Percentiles rank a stretch among this genome's conserved stretches.
Conservation (phyloP, 305 asterid genomes). For the Fraxinus platypoda region DNA sequence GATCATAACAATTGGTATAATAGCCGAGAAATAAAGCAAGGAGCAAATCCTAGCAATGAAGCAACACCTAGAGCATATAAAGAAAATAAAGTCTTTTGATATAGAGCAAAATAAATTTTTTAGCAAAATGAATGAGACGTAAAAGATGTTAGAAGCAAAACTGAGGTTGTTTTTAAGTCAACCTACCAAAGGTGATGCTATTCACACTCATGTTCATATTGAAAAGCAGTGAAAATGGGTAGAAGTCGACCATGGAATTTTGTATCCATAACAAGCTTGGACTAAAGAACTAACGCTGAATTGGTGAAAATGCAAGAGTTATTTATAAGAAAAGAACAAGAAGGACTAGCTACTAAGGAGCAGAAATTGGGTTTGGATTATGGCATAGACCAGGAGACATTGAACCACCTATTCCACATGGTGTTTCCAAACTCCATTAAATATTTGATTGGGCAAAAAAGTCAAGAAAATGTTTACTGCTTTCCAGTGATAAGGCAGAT, state of each 20-base stretch:
- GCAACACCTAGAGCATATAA: neutral
- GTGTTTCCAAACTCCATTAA: conserved; percentile 92
- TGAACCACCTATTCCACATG: conserved; percentile 89
- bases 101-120: neutral
- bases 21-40: neutral
- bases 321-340: conserved; percentile 77
- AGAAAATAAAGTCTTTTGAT: neutral
- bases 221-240: conserved; percentile 67
- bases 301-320: conserved; percentile 67
- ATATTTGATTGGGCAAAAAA: conserved; percentile 95
- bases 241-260: conserved; percentile 76
- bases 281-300: conserved; percentile 55
- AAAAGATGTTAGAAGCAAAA: neutral
- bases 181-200: neutral
- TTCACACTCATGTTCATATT: neutral
- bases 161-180: neutral
- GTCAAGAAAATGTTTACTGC: conserved; percentile 79
- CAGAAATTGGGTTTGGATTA: conserved; percentile 82
- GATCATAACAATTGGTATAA: neutral
- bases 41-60: neutral
- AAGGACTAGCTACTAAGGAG: conserved; percentile 86
- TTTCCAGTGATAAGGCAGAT: conserved; percentile 94
- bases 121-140: neutral
- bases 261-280: conserved; percentile 80
- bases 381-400: conserved; percentile 99